Base-by-base conservation (phyloP, 1,284 basidiomycete genomes). In the Cutaneotrichosporon dermatis region DNA sequence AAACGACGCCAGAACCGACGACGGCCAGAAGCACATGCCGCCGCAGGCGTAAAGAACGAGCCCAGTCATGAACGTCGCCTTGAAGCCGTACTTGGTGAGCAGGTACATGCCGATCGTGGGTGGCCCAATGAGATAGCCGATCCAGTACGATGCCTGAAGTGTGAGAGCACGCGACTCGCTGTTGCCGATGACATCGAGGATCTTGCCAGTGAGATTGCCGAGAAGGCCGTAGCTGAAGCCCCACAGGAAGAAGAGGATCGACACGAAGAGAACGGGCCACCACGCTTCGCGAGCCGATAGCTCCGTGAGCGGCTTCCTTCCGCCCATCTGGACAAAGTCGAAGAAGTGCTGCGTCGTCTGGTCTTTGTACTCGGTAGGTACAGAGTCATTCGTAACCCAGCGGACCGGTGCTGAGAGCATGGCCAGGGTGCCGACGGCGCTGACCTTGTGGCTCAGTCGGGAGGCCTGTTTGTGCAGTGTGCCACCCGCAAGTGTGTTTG, bases 11-110 rank as follows among this genome's bases (percentile, higher is more conserved):
- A 77, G 67, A 7, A 76, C 71, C 1, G 76, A 71, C 8, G 73
- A 75, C 8, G 76, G 76, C 76, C 76, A 78, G 60, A 76, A 78
- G 8, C 72, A 67, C 71, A 78, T 73, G 7, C 74, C 67, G 13
- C 76, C 76, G 44, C 64, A 62, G 0, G 70, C 69, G 55, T 73
- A 76, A 39, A 78, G 68, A 36, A 69, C 68, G 9, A 78, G 67
- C 9, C 76, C 76, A 0, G 70, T 63, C 43, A 78, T 75, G 64
- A 78, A 77, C 4, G 76, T 77, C 42, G 66, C 65, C 61, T 76
- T 76, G 72, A 78, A 78, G 0, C 75, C 74, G 35, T 66, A 51
- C 4, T 64, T 63, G 4, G 66, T 68, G 39, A 78, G 64, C 1
- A 70, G 59, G 62, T 70, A 73, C 52, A 72, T 72, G 15, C 73